These are phyloP conservation scores for Trichopus zeylanicus DNA, from an alignment of 116 monocot genomes.

Conservation along the genomic window DNA sequence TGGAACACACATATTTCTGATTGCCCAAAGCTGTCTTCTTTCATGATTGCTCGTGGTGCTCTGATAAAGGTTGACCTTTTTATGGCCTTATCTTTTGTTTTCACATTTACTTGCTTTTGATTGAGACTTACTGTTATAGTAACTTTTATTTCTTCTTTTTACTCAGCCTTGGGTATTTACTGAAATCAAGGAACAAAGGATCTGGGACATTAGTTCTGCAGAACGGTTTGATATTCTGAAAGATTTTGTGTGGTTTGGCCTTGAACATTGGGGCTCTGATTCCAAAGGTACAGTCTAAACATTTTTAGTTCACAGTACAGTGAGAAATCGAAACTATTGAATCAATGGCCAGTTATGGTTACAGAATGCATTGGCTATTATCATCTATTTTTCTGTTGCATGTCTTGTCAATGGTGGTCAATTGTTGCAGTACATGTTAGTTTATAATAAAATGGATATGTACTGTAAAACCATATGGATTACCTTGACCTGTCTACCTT, in stretches of 20 bases:
- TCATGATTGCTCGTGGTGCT: constrained; percentile 87
- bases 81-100: not conserved
- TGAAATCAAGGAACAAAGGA: constrained; percentile 90
- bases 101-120: not conserved
- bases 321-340: no score
- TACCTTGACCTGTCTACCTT: no score
- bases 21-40: constrained; percentile 57
- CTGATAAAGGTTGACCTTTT: constrained; percentile 57
- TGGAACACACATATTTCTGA: constrained; percentile 58
- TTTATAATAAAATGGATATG: no score
- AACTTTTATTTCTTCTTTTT: not conserved
- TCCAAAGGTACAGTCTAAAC: constrained; percentile 64
- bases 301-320: no score
- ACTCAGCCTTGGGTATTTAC: constrained; percentile 94
- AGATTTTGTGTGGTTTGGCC: constrained; percentile 77
- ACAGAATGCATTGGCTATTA: no score
- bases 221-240: constrained; percentile 75
- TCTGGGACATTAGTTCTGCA: constrained; percentile 86
- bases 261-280: constrained; percentile 96
- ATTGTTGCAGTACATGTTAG: no score
- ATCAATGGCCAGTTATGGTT: no score
- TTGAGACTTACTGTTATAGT: not conserved
- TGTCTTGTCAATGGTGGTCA: no score
- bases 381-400: no score
- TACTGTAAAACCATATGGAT: no score